Base-by-base conservation (phyloP, 1,284 basidiomycete genomes). In the Ustilago trichophora region DNA sequence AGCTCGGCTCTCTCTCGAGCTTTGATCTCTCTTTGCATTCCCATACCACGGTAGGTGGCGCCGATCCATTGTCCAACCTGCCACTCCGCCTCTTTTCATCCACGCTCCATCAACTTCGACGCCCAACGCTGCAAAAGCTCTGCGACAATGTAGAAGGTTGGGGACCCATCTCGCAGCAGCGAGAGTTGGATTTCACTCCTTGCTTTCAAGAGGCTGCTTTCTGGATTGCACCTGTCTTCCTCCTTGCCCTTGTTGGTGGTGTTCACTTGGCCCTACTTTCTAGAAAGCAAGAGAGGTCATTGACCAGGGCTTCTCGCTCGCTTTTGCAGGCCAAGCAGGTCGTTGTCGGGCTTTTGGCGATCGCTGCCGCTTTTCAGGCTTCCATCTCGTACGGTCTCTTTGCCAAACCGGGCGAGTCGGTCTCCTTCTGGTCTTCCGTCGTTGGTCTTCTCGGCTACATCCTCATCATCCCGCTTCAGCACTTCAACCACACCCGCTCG, bases 131-230 rank as follows among this genome's bases (percentile, higher is more conserved):
- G 1, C 41, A 26, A n/a, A 44, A 50, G 19, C 43, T 65, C 8
- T 70, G 67, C 47, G 44, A 52, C 50, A 65, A 65, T 25, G 34
- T 46, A 21, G 82, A 80, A 57, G 78, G 90, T 48, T 91, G 90
- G 87, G 83, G 82, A 1, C 84, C 86, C 13, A 82, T 88, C 35
- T 92, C 91, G 8, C 80, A 73, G 7, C 66, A 83, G 0, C 86
- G 91, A 52, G 84, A 87, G 22, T 91, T 93, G 75, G 93, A 96
- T 82, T 78, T 90, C 12, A 90, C 92, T 1, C 86, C 87, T 7
- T 97, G 93, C 82, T 92, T 91, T 73, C 90, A 94, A 76, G 88
- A 90, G 66, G 88, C 63, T 9, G 62, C 57, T 19, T 62, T 80
- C 21, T 72, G 72, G 70, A 29, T 57, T 12, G 57, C 53, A 5